Conservation (phyloP, 2,329 filamentous ascomycete genomes). For the Ophiostoma fasciatum region DNA sequence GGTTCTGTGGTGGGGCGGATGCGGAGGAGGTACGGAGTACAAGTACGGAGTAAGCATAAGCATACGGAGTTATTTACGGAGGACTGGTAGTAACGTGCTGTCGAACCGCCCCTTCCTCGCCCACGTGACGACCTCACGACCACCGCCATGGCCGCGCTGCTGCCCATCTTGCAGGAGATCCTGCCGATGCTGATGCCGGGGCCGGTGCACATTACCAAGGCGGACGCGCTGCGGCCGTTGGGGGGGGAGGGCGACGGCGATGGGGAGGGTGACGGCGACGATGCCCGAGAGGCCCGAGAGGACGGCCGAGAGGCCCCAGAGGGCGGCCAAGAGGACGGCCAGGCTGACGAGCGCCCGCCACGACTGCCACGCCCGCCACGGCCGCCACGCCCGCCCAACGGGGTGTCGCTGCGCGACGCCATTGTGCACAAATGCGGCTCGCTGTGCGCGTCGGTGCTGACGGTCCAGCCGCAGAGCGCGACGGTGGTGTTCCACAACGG, state of each 20-base stretch:
- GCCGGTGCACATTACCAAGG: slow-evolving; percentile 40
- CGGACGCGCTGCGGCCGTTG: slow-evolving; percentile 22
- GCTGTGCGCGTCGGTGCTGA: slow-evolving; percentile 55
- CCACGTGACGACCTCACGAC: too few species aligned
- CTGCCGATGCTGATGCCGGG: slow-evolving; percentile 44
- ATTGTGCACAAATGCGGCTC: slow-evolving; percentile 48
- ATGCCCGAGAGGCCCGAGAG: too few species aligned
- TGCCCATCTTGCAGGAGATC: slow-evolving; percentile 41
- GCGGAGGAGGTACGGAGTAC: neutral
- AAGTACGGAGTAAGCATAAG: neutral
- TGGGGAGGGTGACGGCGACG: neutral
- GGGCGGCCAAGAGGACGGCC: slow-evolving; percentile 18
- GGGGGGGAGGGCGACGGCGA: neutral
- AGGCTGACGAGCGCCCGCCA: neutral
- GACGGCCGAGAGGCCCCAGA: slow-evolving; percentile 21
- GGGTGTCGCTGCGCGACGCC: slow-evolving; percentile 26
- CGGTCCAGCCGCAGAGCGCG: slow-evolving; percentile 45
- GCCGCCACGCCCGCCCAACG: neutral
- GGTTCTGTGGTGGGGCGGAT: too few species aligned
- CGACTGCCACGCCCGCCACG: neutral
- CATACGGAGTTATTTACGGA: too few species aligned
- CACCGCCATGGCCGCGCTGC: slow-evolving; percentile 32
- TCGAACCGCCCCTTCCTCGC: too few species aligned
- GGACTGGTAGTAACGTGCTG: too few species aligned
- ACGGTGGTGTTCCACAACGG: slow-evolving; percentile 56